Conservation (phyloP, 73 alveolate species). For the Urostyla sp. region DNA sequence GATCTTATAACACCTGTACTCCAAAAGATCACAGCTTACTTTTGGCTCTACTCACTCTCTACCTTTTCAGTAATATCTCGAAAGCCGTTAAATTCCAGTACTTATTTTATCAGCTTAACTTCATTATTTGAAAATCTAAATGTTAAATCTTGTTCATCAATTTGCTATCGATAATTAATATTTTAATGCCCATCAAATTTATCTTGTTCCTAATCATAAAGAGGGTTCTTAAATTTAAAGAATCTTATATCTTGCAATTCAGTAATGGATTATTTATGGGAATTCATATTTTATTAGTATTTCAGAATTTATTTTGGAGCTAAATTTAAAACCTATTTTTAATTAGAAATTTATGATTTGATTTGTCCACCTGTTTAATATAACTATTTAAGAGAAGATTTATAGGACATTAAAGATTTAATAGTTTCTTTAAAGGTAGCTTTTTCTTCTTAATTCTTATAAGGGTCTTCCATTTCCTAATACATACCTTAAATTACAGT, state of each 20-base stretch:
- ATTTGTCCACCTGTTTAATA: no score
- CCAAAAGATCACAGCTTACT: conserved; percentile 15
- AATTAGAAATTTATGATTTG: no score
- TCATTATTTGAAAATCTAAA: conserved; percentile 34
- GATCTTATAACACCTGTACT: conserved; percentile 29
- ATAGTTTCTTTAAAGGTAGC: no score
- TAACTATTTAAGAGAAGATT: no score
- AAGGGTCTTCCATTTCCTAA: neutral
- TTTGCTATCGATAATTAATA: neutral
- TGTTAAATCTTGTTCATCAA: neutral
- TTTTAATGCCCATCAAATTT: neutral
- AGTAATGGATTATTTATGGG: neutral
- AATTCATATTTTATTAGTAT: no score
- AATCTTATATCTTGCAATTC: neutral
- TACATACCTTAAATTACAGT: neutral
- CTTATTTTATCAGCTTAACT: conserved; percentile 13
- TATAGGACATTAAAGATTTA: no score
- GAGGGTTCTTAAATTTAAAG: neutral
- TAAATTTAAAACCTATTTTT: no score
- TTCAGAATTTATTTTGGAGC: no score
- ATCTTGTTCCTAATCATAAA: no score
- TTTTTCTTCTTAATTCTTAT: no score
- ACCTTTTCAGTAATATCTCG: neutral
- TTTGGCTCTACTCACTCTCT: neutral
- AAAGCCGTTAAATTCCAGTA: conserved; percentile 18